These are phyloP conservation scores for Fusarium paranaense DNA, from an alignment of 2,329 filamentous ascomycete genomes.

Conservation along the genomic window DNA sequence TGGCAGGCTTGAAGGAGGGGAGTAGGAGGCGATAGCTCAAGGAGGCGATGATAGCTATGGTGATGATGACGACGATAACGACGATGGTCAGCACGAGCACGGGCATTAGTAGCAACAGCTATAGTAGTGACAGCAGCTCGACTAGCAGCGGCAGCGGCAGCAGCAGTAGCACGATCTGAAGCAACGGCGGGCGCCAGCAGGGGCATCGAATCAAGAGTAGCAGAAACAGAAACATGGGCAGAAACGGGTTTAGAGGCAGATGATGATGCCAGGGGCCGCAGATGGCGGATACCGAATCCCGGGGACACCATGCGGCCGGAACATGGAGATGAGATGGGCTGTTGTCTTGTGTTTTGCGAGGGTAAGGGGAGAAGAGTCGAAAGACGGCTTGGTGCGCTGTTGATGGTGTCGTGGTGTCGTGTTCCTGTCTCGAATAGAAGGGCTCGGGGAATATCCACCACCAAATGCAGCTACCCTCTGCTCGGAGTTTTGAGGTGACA, in stretches of 20 bases:
- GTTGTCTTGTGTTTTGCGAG: constrained; percentile 13
- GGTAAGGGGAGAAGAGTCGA: neutral
- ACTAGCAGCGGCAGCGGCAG: neutral
- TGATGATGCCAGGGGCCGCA: constrained; percentile 40
- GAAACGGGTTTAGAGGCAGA: constrained; percentile 26
- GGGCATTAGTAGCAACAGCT: neutral
- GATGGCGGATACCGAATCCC: constrained; percentile 41
- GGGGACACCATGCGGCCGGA: constrained; percentile 43
- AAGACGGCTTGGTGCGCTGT: neutral
- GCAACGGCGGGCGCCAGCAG: constrained; percentile 8
- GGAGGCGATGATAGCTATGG: constrained; percentile 8
- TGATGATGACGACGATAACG: constrained; percentile 4
- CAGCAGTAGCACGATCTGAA: constrained; percentile 8
- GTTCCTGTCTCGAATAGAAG: constrained; percentile 11
- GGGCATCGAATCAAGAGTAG: constrained; percentile 15
- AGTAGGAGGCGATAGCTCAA: neutral
- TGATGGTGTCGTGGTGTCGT: constrained; percentile 14
- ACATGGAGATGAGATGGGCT: constrained; percentile 44
- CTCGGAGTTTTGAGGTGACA: constrained; percentile 7
- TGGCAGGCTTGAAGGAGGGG: constrained; percentile 7
- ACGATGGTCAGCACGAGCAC: neutral
- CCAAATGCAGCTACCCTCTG: constrained; percentile 8
- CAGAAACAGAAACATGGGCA: constrained; percentile 10
- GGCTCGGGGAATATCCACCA: constrained; percentile 11
- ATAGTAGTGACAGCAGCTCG: neutral